Conservation (phyloP, 1,284 basidiomycete genomes). For the Papiliotrema terrestris region DNA sequence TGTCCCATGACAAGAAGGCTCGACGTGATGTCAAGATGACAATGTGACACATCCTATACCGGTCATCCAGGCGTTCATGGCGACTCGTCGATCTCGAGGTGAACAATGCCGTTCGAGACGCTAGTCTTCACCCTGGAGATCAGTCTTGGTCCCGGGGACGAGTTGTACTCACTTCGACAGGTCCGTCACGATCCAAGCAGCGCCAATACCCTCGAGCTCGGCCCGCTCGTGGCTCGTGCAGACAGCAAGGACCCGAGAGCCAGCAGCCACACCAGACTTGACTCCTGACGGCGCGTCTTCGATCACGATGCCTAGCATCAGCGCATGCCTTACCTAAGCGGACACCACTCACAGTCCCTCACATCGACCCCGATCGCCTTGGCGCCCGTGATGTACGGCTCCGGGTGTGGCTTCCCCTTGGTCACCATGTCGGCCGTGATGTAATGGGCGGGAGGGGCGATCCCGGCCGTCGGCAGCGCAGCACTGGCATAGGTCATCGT, state of each 20-base stretch:
- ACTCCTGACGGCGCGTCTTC: constrained; percentile 81
- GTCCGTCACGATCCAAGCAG: constrained; percentile 49
- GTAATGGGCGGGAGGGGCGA: constrained; percentile 58
- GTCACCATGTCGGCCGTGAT: constrained; percentile 71
- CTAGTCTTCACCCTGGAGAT: constrained; percentile 2
- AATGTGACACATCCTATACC: background rate
- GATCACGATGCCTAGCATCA: constrained; percentile 63
- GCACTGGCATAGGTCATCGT: constrained; percentile 63
- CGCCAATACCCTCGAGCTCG: constrained; percentile 54
- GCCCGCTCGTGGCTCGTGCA: constrained; percentile 71
- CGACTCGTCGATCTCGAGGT: constrained; percentile 10
- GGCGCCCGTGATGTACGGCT: constrained; percentile 60
- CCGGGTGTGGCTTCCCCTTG: constrained; percentile 75
- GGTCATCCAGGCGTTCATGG: too few species aligned
- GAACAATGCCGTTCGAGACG: constrained; percentile 4
- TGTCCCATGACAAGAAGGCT: too few species aligned
- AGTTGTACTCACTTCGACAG: constrained; percentile 12
- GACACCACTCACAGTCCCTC: constrained; percentile 31
- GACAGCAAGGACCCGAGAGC: constrained; percentile 67
- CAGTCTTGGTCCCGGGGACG: background rate
- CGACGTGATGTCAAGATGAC: too few species aligned
- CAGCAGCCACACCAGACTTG: constrained; percentile 67
- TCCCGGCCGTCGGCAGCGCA: constrained; percentile 60
- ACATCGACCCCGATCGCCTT: constrained; percentile 32
- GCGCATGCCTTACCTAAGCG: background rate